Evolutionary conservation across 108 stramenopile genomes (phyloP), one percentile per base, ranked within the genome.

Genomic region (Cyclotella choctawhatcheeana): DNA sequence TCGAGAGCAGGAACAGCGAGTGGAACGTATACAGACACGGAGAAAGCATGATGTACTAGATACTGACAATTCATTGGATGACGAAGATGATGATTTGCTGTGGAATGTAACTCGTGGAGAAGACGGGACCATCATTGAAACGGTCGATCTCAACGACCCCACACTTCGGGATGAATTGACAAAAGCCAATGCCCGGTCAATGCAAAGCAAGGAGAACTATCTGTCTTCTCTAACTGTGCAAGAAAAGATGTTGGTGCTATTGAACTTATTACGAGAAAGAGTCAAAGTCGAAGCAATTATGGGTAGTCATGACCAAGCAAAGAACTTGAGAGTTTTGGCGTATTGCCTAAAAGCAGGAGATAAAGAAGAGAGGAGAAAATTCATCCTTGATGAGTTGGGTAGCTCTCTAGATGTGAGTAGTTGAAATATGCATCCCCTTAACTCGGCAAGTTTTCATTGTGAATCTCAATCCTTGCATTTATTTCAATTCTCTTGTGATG

Each of bases 221-320:
- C 24, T 70, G 48, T 26, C 64, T 34, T 83, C 81, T 13, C 76
- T 72, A 48, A 84, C 81, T 2, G 81, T 86, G 0, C 77, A 86
- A 35, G 88, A 95, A 79, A 79, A 88, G 62, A 76, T 93, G 65
- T 79, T 95, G 8, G 64, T 91, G 24, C 72, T 95, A n/a, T 74
- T 95, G 22, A 88, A 76, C 45, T 67, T 92, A 13, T 47, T 95
- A 58, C 56, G 89, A 29, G 91, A 95, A 51, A 74, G 94, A 53
- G 76, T 95, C 20, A 89, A 93, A 58, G 89, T 85, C 18, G 94
- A 95, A 81, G 94, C 90, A n/a, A 87, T 89, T 24, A 91, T 93
- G 69, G 78, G 84, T 26, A 80, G 77, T 58, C 86, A 91, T 72
- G 82, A 83, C 26, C 85, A 88, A 27, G 85, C 89, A 14, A 77